Base-by-base conservation (phyloP, 192 early-diverging fungal species). In the Linnemannia zychae region DNA sequence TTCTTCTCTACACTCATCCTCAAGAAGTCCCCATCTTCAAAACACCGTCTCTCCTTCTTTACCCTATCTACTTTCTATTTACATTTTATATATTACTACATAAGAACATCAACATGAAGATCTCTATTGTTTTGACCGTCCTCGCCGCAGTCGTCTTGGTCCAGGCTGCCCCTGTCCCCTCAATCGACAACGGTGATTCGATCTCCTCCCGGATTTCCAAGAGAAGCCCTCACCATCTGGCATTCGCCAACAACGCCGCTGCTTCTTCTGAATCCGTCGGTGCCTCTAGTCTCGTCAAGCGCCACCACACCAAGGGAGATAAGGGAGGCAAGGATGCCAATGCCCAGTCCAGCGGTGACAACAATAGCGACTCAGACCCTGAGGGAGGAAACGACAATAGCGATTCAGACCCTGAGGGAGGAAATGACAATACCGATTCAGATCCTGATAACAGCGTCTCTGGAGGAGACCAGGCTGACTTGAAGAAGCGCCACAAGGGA, bases 91-190 rank as follows among this genome's bases (percentile, higher is more conserved):
- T 36, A 36, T 48, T 17, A 44, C 7, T 24, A 4, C 34, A 50
- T 13, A 57, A 13, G 11, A 24, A 16, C 65, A 78, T 22, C 33
- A n/a, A n/a, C n/a, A 83, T 77, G 81, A 83, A 77, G 75, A 70
- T 77, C 63, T 67, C 76, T 16, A 33, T 49, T 16, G 71, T 74
- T 28, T 47, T 83, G 53, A 67, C 81, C 36, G 50, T 76, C 13
- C 52, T 83, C 2, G 81, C 75, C 47, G 81, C 76, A 38, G 33
- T 77, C 65, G 47, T 71, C 38, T 33, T 69, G n/a, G 70, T 83
- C 37, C 76, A 83, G 28, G 69, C 81, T 20, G 75, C 75, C n/a
- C 80, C 80, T 20, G 48, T 82, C 69, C 80, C 28, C 31, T 33
- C 24, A 53, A 31, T 28, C 49, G 20, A 40, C 38, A 46, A n/a